Evolutionary conservation across 306 rosid species (phyloP).

Genomic region (Pterocarpus santalinus): DNA sequence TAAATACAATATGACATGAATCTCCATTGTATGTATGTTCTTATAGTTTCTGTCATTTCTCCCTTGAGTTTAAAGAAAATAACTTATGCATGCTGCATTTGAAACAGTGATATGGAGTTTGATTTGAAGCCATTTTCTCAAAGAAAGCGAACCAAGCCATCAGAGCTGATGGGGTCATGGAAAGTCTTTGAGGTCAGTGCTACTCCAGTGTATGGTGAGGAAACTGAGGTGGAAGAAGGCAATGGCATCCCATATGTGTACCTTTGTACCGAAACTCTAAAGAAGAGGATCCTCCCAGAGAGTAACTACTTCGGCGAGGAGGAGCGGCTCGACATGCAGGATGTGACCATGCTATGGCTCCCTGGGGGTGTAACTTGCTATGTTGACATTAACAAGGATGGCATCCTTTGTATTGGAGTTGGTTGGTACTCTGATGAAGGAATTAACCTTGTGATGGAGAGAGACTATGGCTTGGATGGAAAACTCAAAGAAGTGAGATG

Average conservation of each 20-base stretch:
- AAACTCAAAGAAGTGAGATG: slow-evolving; percentile 83
- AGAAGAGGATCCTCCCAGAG: slow-evolving; percentile 75
- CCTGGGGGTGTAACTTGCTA: slow-evolving; percentile 88
- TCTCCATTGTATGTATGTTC: slow-evolving; percentile 6
- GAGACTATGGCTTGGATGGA: slow-evolving; percentile 95
- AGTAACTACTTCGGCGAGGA: slow-evolving; percentile 79
- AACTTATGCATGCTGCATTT: slow-evolving; percentile 23
- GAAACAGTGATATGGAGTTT: slow-evolving; percentile 66
- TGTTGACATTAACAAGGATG: slow-evolving; percentile 81
- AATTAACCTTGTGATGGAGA: slow-evolving; percentile 92
- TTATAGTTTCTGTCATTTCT: slow-evolving; percentile 21
- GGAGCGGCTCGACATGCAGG: slow-evolving; percentile 81
- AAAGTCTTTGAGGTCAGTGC: slow-evolving; percentile 90
- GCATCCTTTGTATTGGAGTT: slow-evolving; percentile 87
- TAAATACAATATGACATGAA: background rate
- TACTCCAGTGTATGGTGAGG: slow-evolving; percentile 77
- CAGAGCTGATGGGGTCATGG: slow-evolving; percentile 87
- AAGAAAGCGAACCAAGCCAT: slow-evolving; percentile 73
- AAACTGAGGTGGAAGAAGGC: slow-evolving; percentile 40
- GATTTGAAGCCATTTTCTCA: slow-evolving; percentile 77
- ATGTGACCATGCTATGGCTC: slow-evolving; percentile 84
- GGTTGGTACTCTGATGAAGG: slow-evolving; percentile 99
- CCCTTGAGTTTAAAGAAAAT: slow-evolving; percentile 16
- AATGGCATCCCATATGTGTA: slow-evolving; percentile 59
- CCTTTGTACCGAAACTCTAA: slow-evolving; percentile 80